Base-by-base conservation (phyloP, 345 rosid genomes). In the Euphorbia tirucalli region DNA sequence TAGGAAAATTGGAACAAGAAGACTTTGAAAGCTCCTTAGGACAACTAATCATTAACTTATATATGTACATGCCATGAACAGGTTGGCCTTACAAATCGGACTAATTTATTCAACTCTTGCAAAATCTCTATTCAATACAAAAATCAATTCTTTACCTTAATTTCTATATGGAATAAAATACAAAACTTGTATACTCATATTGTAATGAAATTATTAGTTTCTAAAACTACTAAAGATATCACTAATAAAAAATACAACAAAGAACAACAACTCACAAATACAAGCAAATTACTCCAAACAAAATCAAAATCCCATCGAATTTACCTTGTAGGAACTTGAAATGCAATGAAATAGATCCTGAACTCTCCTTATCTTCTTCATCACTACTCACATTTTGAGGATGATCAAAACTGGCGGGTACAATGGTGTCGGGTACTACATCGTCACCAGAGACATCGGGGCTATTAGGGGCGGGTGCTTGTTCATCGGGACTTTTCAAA, bases 371-470 rank as follows among this genome's bases (percentile, higher is more conserved):
- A 16, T 69, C 57, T 2, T 41, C 73, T 70, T 85, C 83, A 46
- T 78, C 84, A 5, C 79, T 75, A 3, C 74, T 77, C 3, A 77
- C 76, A 18, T 84, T 81, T 24, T 60, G 75, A 22, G 98, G 98
- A 58, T 92, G 77, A 65, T 86, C 78, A 35, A 92, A 89, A 78
- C 84, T 85, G 6, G 93, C 74, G 0, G 97, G 96, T 0, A 92
- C 88, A 2, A 85, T 75, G 1, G 97, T 90, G 11, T 92, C 97
- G 3, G 99, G 97, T 2, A 85, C 93, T 1, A 85, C 71, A 1
- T 86, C 97, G 32, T 82, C 93, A 19, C 86, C 85, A 3, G 79
- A 82, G 0, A 81, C 72, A 35, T 85, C 87, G 1, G 86, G 84
- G 16, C 83, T 49, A 1, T 77, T 78, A 0, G 96, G 99, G 15